Percentiles rank a stretch among this genome's conserved stretches.
These are phyloP conservation scores for Ophiobolus disseminans DNA, from an alignment of 2,329 filamentous ascomycete species.

Conservation along the genomic window DNA sequence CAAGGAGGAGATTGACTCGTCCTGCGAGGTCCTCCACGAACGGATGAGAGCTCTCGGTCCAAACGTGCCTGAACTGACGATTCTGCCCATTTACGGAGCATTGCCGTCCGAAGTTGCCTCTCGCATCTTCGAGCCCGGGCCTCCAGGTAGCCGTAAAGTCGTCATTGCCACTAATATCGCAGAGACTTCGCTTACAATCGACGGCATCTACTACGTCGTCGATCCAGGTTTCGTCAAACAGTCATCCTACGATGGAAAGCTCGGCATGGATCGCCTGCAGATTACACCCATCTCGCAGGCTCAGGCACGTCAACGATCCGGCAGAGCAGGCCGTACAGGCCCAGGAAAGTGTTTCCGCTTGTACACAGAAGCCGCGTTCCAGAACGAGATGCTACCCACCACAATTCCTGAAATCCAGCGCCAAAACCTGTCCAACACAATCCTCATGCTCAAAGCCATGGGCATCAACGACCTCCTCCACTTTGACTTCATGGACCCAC, in stretches of 20 bases:
- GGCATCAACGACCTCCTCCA: slow-evolving; percentile 97
- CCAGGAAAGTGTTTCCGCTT: slow-evolving; percentile 89
- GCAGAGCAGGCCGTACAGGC: slow-evolving; percentile 90
- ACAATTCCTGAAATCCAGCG: slow-evolving; percentile 96
- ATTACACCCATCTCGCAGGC: slow-evolving; percentile 97
- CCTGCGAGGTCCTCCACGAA: slow-evolving; percentile 90
- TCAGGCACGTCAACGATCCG: slow-evolving; percentile 92
- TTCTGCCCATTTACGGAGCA: slow-evolving; percentile 94
- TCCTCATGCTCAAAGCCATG: slow-evolving; percentile 98
- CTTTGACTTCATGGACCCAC: slow-evolving; percentile 99
- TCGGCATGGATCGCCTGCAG: slow-evolving; percentile 96
- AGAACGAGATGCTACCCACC: slow-evolving; percentile 95
- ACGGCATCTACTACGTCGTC: slow-evolving; percentile 96
- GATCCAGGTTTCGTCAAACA: slow-evolving; percentile 98
- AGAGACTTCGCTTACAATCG: slow-evolving; percentile 96
- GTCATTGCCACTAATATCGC: slow-evolving; percentile 99
- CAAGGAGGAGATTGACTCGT: slow-evolving; percentile 96
- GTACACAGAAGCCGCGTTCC: slow-evolving; percentile 94
- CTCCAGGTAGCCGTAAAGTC: slow-evolving; percentile 84
- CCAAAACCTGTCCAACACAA: slow-evolving; percentile 89
- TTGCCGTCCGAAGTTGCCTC: slow-evolving; percentile 93
- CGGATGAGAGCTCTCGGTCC: slow-evolving; percentile 95
- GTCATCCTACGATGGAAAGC: slow-evolving; percentile 94
- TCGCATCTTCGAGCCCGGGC: slow-evolving; percentile 91
- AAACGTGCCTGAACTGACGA: slow-evolving; percentile 87